Base-by-base conservation (phyloP, 306 rosid species). In the Datisca glomerata region DNA sequence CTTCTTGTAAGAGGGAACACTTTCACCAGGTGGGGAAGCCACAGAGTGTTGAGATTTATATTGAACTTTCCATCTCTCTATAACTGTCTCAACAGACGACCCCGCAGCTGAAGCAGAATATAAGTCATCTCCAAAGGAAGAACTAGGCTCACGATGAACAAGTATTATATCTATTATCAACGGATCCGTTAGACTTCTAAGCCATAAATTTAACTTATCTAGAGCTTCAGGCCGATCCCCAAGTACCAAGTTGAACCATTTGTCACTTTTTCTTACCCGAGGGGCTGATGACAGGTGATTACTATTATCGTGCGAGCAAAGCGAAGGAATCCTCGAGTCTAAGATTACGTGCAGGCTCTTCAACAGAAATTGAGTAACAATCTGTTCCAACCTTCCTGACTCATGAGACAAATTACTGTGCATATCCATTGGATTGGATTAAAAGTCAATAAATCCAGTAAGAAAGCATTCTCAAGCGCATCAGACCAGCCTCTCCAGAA, bases 31-130 rank as follows among this genome's bases (percentile, higher is more conserved):
- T 65, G 27, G 46, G 23, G 21, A 34, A 53, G 70, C 75, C 59
- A 60, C 73, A 16, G 59, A 65, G 38, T 54, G 57, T 63, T 79
- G 49, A 44, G 51, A 56, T 49, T 84, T 83, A 53, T 70, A 76
- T 40, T 66, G 80, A 55, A 84, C 19, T 21, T 73, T 55, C 94
- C 92, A 84, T 56, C 86, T 73, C 76, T 84, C 94, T 12, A 84
- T 48, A 57, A 79, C 71, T 71, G 43, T 79, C 24, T 73, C 92
- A 39, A 65, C 69, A 63, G 51, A 69, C n/a, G n/a, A n/a, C n/a
- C n/a, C n/a, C n/a, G n/a, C n/a, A n/a, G n/a, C n/a, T n/a, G n/a
- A n/a, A n/a, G n/a, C n/a, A n/a, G n/a, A n/a, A n/a, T n/a, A n/a
- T 28, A 41, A 38, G 49, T 55, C 76, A 42, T 51, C n/a, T 45